phyloP scores from a whole-genome alignment of 2,329 filamentous ascomycete species.

The Arthrobotrys musiformis region DNA sequence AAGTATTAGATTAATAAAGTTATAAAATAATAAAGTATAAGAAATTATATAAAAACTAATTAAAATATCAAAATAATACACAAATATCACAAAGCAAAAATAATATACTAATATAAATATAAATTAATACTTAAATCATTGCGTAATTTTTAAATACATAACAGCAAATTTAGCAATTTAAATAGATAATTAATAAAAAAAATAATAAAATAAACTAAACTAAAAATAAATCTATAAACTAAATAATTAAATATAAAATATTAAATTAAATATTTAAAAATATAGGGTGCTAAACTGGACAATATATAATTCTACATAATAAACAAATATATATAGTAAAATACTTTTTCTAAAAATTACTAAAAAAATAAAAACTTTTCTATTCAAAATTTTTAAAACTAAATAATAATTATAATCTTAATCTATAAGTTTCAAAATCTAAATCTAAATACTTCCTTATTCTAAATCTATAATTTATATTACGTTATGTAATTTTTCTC shows the following conservation, averaged over 20 bases:
- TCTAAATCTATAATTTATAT: no score
- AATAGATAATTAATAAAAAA: constrained; percentile 2
- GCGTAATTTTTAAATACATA: not conserved
- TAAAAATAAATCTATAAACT: not conserved
- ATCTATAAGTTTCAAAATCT: no score
- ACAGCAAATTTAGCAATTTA: not conserved
- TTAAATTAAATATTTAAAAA: not conserved
- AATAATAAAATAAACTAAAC: not conserved
- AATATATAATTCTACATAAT: no score
- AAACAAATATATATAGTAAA: no score
- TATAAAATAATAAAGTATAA: constrained; percentile 8
- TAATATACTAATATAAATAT: not conserved
- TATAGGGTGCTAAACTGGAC: not conserved
- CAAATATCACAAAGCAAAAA: not conserved
- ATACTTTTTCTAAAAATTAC: not conserved
- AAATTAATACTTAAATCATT: constrained; percentile 5
- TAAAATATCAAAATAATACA: not conserved
- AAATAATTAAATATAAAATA: not conserved
- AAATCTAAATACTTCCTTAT: no score
- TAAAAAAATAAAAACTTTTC: not conserved
- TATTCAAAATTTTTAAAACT: not conserved
- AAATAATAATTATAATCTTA: not conserved
- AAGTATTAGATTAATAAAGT: constrained; percentile 7
- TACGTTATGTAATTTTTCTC: no score
- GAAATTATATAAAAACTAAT: not conserved